Evolutionary conservation across 345 rosid genomes (phyloP), one percentile per base, ranked within the genome.

Genomic region (Pistacia integerrima): DNA sequence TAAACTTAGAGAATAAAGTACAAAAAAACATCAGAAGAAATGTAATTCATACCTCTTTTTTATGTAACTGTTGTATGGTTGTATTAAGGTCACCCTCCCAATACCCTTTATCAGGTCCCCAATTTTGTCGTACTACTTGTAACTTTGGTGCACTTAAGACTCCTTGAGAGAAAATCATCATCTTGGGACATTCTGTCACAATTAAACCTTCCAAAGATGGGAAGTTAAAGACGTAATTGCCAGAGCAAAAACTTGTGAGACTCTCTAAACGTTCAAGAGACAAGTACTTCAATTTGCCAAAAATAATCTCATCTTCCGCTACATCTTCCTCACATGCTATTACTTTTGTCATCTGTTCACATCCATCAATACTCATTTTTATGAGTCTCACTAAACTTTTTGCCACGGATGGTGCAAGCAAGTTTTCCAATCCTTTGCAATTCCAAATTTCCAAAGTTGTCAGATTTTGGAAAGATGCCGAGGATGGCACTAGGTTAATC

Each of bases 71-170:
- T 4, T 66, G 55, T 41, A 66, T 46, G 1, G 69, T 66, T 66
- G 52, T n/a, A 20, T 66, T 66, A 10, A 66, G 14, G 69, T 44
- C 69, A 66, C 69, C 54, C 30, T 22, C 69, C 69, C 69, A 66
- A 66, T 10, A 1, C 17, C 30, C 54, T 44, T 66, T 13, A 41
- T 20, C 17, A 11, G 11, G 69, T 44, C 11, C 69, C 54, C 54
- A 20, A 5, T n/a, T 66, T 20, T 44, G 65, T 12, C 65, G 18
- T 41, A 66, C 69, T 20, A 4, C 54, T 20, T 20, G 33, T 44
- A 66, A n/a, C 69, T 11, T 44, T 66, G 55, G 69, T 11, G 69
- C 20, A 17, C 8, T 66, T 8, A 66, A 44, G 30, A 44, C 55
- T 44, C 69, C 33, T 0, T 11, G 0, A 44, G 54, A 66, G 69